These are phyloP conservation scores for Komagataea norvegica DNA, from an alignment of 1,139 yeast genomes.

Conservation along the genomic window DNA sequence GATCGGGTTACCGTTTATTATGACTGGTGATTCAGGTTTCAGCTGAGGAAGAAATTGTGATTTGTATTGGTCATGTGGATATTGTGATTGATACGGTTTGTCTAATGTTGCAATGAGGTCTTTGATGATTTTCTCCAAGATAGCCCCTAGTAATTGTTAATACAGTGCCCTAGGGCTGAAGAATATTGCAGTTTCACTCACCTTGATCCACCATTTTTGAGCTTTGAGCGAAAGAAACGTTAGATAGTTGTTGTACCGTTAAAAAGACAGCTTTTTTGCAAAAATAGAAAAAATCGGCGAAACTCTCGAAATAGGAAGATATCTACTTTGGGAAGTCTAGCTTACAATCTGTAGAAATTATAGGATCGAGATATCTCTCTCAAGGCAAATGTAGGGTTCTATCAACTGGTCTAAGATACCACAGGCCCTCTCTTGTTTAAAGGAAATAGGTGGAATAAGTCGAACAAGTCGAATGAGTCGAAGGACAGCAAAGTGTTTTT, in stretches of 20 bases:
- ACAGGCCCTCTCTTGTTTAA: too few relatives aligned
- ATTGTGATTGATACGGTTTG: constrained; percentile 35
- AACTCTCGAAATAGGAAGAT: not conserved
- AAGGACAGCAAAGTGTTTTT: too few relatives aligned
- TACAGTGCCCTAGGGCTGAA: not conserved
- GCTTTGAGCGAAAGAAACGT: too few relatives aligned
- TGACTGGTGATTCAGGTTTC: constrained; percentile 43
- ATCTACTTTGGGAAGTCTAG: not conserved
- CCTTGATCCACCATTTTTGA: constrained; percentile 22
- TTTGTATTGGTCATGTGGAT: constrained; percentile 36
- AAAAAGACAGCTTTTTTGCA: not conserved
- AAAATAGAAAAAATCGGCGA: not conserved
- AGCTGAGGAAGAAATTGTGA: constrained; percentile 46
- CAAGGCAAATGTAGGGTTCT: too few relatives aligned
- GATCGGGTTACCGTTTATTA: constrained; percentile 64
- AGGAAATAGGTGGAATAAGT: too few relatives aligned
- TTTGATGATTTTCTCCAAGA: constrained; percentile 21
- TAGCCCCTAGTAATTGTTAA: constrained; percentile 15
- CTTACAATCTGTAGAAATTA: too few relatives aligned
- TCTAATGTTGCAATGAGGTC: constrained; percentile 32
- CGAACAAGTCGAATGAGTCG: too few relatives aligned
- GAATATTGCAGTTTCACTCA: constrained; percentile 5
- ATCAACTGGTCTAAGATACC: too few relatives aligned
- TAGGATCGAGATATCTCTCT: too few relatives aligned
- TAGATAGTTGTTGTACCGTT: not conserved